Percentiles rank a stretch among this genome's conserved stretches.
Evolutionary conservation across 768 basidiomycete genomes (phyloP).

Genomic region (Chiua virens): DNA sequence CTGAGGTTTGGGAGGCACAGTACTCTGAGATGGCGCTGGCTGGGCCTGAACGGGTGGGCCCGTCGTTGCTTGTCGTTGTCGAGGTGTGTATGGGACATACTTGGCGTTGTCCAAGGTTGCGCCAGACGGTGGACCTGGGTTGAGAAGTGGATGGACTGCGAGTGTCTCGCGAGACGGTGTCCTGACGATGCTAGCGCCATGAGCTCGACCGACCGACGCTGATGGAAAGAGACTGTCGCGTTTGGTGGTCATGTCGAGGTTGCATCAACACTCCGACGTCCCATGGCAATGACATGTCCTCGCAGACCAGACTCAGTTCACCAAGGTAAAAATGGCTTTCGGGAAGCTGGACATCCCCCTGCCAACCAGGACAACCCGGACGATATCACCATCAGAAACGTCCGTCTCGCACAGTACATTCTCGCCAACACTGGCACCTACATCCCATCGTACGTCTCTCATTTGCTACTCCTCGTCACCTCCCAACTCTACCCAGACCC

Average conservation of each 20-base stretch:
- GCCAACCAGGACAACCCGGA: conserved; percentile 19
- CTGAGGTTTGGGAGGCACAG: conserved; percentile 66
- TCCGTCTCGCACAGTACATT: conserved; percentile 39
- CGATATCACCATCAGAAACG: conserved; percentile 29
- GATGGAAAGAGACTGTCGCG: conserved; percentile 45
- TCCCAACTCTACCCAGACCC: conserved; percentile 6
- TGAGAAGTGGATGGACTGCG: conserved; percentile 65
- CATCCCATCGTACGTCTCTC: conserved; percentile 39
- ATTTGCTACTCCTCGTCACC: neutral
- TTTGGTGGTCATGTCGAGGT: conserved; percentile 34
- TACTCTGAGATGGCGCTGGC: too few relatives aligned
- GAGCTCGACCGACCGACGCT: conserved; percentile 53
- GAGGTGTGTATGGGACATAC: conserved; percentile 78
- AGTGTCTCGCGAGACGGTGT: conserved; percentile 53
- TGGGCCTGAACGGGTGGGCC: conserved; percentile 29
- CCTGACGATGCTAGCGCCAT: conserved; percentile 43
- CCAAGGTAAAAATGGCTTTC: conserved; percentile 23
- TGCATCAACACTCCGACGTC: neutral
- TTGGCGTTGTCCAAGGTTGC: conserved; percentile 32
- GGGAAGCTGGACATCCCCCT: conserved; percentile 10
- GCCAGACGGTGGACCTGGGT: conserved; percentile 40
- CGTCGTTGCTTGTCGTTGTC: conserved; percentile 59
- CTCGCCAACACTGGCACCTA: conserved; percentile 39
- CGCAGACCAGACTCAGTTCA: conserved; percentile 12
- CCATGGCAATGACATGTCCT: neutral